These are phyloP conservation scores for Nemania serpens DNA, from an alignment of 2,329 filamentous ascomycete genomes.

Conservation along the genomic window DNA sequence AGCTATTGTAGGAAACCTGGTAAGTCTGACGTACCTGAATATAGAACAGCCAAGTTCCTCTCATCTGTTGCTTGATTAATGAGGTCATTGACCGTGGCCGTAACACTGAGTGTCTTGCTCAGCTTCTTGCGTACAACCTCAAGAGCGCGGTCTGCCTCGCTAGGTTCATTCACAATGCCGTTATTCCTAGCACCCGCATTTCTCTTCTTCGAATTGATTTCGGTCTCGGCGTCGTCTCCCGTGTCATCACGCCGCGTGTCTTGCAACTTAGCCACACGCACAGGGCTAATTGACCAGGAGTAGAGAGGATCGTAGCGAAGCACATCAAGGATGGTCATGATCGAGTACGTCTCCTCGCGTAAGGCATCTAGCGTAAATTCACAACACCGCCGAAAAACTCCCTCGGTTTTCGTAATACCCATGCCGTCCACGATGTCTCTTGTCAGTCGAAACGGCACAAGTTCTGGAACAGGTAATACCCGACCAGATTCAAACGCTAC, in stretches of 20 bases:
- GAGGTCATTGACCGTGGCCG: conserved; percentile 93
- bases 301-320: conserved; percentile 97
- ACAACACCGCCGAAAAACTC: conserved; percentile 95
- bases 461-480: conserved; percentile 91
- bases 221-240: conserved; percentile 45
- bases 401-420: conserved; percentile 93
- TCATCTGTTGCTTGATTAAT: conserved; percentile 97
- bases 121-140: conserved; percentile 96
- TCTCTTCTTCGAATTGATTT: conserved; percentile 49
- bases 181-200: conserved; percentile 36
- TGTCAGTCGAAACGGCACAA: conserved; percentile 93
- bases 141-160: conserved; percentile 87
- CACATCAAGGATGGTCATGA: conserved; percentile 98
- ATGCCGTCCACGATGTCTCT: conserved; percentile 96
- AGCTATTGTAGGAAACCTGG: not conserved
- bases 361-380: conserved; percentile 96
- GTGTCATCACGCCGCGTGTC: conserved; percentile 59
- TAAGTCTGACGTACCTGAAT: conserved; percentile 64
- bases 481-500: conserved; percentile 97
- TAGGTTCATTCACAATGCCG: conserved; percentile 58
- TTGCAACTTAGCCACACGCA: conserved; percentile 67
- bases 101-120: conserved; percentile 89
- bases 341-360: conserved; percentile 92
- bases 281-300: conserved; percentile 86
- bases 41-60: conserved; percentile 87